Percentiles rank a stretch among this genome's conserved stretches.
Evolutionary conservation across 495 filamentous ascomycete species (phyloP).

Genomic region (Penicillium macrosclerotiorum): DNA sequence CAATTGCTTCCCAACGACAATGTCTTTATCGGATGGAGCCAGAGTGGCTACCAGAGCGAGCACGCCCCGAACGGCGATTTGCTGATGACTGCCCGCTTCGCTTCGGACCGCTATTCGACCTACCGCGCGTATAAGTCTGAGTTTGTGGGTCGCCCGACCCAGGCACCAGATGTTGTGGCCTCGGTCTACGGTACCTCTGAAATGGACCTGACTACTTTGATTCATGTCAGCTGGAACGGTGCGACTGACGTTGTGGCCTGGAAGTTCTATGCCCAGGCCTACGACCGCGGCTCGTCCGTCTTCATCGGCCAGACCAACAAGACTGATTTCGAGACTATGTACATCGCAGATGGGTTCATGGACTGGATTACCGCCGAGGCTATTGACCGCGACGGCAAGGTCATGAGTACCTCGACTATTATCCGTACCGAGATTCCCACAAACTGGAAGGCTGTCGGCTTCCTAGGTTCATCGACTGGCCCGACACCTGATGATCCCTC

Average conservation of each 20-base stretch:
- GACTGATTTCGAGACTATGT: constrained; percentile 45
- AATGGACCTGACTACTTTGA: constrained; percentile 32
- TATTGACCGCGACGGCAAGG: constrained; percentile 30
- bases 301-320: constrained; percentile 36
- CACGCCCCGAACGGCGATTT: constrained; percentile 52
- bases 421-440: constrained; percentile 26
- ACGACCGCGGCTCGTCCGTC: constrained; percentile 23
- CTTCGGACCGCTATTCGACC: constrained; percentile 34
- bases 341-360: constrained; percentile 40
- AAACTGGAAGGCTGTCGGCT: constrained; percentile 39
- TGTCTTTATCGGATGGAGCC: constrained; percentile 58
- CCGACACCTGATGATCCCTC: constrained; percentile 36
- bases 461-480: constrained; percentile 17
- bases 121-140: constrained; percentile 44
- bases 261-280: constrained; percentile 37
- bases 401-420: constrained; percentile 30
- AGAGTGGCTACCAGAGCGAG: constrained; percentile 55
- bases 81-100: constrained; percentile 45
- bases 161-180: constrained; percentile 34
- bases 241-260: constrained; percentile 44
- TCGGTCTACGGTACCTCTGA: constrained; percentile 37
- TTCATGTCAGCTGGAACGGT: constrained; percentile 51
- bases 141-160: constrained; percentile 34
- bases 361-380: constrained; percentile 40
- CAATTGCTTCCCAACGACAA: constrained; percentile 56